Evolutionary conservation across 805 yeast genomes (phyloP), one percentile per base, ranked within the genome.

Genomic region (Candida hungchunana): DNA sequence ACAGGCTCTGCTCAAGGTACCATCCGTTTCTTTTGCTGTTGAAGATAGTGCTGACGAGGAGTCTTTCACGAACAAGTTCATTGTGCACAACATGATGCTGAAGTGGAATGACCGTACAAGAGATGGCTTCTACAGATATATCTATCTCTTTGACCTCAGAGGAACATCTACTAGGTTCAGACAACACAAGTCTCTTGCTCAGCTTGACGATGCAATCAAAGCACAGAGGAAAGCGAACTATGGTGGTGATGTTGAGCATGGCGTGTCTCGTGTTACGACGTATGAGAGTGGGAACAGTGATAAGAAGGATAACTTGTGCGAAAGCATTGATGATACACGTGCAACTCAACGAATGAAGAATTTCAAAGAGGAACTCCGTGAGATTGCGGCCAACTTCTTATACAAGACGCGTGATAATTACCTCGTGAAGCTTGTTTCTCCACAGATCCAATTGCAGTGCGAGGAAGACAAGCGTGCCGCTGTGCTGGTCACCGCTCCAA

Each of bases 61-160:
- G 5, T 31, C 47, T 1, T 55, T 55, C 36, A 40, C 41, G 40
- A 88, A 89, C 54, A 64, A 87, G 32, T 86, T 82, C 56, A 73
- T 79, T 40, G 62, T 86, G 16, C 88, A 87, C 47, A 76, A 81
- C 37, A 68, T 86, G 56, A 75, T 79, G 48, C 54, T 88, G 47
- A 82, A 78, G 47, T 88, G 96, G 96, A 81, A 83, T 56, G 79
- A 82, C 42, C 53, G 63, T 4, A 70, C 79, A 8, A 64, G 96
- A 37, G 77, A 87, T 49, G 62, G 74, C 10, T 61, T 86, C 29
- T 71, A 74, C 53, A 71, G 76, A 29, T 85, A 82, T 49, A 53
- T 78, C 17, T 73, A 74, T 38, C 62, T 71, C 30, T 56, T 75
- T 21, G 68, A 65, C 9, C 55, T 69, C 34, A 59, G 75, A 17